These are phyloP conservation scores for Rhodotorula paludigena DNA, from an alignment of 768 basidiomycete genomes.

Conservation along the genomic window DNA sequence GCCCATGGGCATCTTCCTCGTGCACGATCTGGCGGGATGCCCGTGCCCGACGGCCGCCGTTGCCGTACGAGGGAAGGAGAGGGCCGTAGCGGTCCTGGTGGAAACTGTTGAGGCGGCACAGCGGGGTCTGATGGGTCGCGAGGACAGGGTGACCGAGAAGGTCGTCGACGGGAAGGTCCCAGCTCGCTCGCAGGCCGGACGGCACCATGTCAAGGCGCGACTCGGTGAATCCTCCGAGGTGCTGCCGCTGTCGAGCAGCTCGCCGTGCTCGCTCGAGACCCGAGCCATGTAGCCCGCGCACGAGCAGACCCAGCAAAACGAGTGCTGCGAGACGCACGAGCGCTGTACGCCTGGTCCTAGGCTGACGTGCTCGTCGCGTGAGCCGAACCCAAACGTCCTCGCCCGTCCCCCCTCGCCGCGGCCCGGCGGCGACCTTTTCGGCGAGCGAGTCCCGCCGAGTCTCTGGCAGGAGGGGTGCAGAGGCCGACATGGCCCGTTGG, in stretches of 20 bases:
- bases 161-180: not conserved
- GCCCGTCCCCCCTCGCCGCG: too few species aligned
- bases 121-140: not conserved
- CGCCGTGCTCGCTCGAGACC: not conserved
- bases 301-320: not conserved
- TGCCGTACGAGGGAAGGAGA: constrained; percentile 4
- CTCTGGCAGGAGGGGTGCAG: too few species aligned
- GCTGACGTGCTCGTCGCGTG: not conserved
- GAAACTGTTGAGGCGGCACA: constrained; percentile 10
- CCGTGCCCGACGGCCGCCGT: not conserved
- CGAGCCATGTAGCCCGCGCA: not conserved
- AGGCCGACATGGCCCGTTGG: too few species aligned
- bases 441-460: too few species aligned
- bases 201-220: not conserved
- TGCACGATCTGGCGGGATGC: too few species aligned
- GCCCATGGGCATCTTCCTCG: too few species aligned
- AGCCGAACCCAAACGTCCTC: not conserved
- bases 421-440: too few species aligned
- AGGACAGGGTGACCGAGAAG: constrained; percentile 18
- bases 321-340: not conserved
- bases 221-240: constrained; percentile 13
- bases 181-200: not conserved
- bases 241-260: not conserved
- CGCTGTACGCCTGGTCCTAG: not conserved
- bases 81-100: constrained; percentile 18